These are phyloP conservation scores for Tephrocybe rancida DNA, from an alignment of 768 basidiomycete genomes.

Conservation along the genomic window DNA sequence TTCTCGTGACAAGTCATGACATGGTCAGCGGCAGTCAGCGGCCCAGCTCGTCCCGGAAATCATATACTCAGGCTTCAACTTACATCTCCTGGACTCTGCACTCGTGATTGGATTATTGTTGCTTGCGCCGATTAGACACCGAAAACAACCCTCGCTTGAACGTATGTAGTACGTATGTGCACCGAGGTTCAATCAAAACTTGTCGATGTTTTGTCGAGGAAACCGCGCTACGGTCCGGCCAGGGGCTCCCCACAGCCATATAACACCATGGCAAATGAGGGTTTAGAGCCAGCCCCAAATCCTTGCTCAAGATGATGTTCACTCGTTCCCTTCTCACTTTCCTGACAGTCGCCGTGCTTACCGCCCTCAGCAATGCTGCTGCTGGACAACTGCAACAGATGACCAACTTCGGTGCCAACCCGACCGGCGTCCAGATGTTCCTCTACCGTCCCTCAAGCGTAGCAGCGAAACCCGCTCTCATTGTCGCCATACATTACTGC, in stretches of 20 bases:
- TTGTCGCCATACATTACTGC: slow-evolving; percentile 59
- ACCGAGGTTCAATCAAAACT: slow-evolving; percentile 5
- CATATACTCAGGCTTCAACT: too few relatives aligned
- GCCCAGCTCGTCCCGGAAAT: too few relatives aligned
- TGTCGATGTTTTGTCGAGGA: slow-evolving; percentile 16
- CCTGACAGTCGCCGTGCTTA: slow-evolving; percentile 20
- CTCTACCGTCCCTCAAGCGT: slow-evolving; percentile 44
- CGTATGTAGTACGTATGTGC: neutral
- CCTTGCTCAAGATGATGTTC: slow-evolving; percentile 12
- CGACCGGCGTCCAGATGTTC: slow-evolving; percentile 52
- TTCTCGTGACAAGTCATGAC: too few relatives aligned
- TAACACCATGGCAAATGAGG: too few relatives aligned
- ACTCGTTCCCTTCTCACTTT: slow-evolving; percentile 11
- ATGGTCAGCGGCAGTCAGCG: too few relatives aligned
- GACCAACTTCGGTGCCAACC: slow-evolving; percentile 53
- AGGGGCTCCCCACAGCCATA: neutral
- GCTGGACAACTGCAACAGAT: slow-evolving; percentile 39
- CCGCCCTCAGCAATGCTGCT: slow-evolving; percentile 26
- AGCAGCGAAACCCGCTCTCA: slow-evolving; percentile 41
- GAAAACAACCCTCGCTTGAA: neutral
- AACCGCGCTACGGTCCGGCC: neutral
- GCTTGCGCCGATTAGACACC: slow-evolving; percentile 9
- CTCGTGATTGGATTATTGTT: too few relatives aligned
- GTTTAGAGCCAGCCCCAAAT: too few relatives aligned
- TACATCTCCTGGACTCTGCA: too few relatives aligned